A percentile compares a stretch with the other conserved stretches of the same genome.
Evolutionary conservation across 1,139 yeast genomes (phyloP).

Genomic region (Pneumocystis sp.): DNA sequence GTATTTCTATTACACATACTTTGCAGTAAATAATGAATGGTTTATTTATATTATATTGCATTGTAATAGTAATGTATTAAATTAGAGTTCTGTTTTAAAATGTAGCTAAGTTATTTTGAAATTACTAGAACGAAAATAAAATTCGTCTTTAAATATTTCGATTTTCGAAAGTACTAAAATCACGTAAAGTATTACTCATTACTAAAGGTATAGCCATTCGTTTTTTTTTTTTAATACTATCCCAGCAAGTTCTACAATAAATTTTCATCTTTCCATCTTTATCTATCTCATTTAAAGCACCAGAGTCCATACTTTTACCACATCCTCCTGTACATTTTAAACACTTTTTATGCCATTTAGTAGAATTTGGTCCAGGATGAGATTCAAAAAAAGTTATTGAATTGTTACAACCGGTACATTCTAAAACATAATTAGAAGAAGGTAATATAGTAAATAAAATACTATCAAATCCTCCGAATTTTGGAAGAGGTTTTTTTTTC

Average conservation of each 20-base stretch:
- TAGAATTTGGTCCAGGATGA: neutral
- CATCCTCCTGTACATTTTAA: neutral
- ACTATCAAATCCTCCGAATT: conserved; percentile 1
- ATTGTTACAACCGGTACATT: neutral
- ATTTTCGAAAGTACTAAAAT: neutral
- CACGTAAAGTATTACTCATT: neutral
- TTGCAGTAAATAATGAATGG: neutral
- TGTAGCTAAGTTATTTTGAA: neutral
- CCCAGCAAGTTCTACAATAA: conserved; percentile 2
- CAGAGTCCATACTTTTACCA: neutral
- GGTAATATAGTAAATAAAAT: neutral
- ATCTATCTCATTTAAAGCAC: neutral
- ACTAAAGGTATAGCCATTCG: neutral
- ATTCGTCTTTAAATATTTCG: neutral
- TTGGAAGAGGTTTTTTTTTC: neutral
- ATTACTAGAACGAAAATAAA: neutral
- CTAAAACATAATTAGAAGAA: neutral
- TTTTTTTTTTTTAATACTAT: neutral
- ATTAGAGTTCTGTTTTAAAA: neutral
- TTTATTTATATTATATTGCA: neutral
- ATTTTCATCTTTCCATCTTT: neutral
- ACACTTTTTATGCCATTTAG: conserved; percentile 3
- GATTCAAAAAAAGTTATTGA: conserved; percentile 1
- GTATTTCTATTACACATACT: neutral
- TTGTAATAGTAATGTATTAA: neutral